A percentile compares a stretch with the other conserved stretches of the same genome.
Evolutionary conservation across 139 green algal genomes (phyloP).

Genomic region (Chlamydomonas urium): DNA sequence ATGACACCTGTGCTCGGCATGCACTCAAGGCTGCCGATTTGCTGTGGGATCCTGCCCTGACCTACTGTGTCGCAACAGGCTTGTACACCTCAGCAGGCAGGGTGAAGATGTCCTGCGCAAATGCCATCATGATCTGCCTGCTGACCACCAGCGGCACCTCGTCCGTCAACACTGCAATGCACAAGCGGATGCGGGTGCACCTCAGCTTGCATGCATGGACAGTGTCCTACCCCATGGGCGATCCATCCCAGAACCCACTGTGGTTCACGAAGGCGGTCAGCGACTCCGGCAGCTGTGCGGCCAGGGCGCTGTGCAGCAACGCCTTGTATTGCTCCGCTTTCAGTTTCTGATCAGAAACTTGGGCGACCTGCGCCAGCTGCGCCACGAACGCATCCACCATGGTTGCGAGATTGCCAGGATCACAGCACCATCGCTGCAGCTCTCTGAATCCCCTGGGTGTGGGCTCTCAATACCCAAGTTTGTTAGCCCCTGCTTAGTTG

Average conservation of each 20-base stretch:
- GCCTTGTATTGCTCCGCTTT: conserved; percentile 60
- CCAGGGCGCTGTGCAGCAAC: conserved; percentile 36
- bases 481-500: no score
- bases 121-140: conserved; percentile 60
- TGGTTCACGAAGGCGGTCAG: conserved; percentile 64
- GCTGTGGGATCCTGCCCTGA: background rate
- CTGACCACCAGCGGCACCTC: conserved; percentile 78
- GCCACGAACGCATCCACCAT: conserved; percentile 1
- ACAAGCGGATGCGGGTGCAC: background rate
- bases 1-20: no score
- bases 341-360: conserved; percentile 49
- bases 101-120: conserved; percentile 55
- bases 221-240: background rate
- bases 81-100: conserved; percentile 64
- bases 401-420: no score
- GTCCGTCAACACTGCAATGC: conserved; percentile 72
- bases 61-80: conserved; percentile 65
- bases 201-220: background rate
- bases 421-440: no score
- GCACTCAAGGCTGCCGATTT: no score
- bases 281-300: conserved; percentile 13
- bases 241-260: conserved; percentile 41
- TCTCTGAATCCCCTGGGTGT: no score
- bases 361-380: conserved; percentile 41
- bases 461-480: no score